Conservation (phyloP, 306 rosid genomes). For the Trifolium pratense region DNA sequence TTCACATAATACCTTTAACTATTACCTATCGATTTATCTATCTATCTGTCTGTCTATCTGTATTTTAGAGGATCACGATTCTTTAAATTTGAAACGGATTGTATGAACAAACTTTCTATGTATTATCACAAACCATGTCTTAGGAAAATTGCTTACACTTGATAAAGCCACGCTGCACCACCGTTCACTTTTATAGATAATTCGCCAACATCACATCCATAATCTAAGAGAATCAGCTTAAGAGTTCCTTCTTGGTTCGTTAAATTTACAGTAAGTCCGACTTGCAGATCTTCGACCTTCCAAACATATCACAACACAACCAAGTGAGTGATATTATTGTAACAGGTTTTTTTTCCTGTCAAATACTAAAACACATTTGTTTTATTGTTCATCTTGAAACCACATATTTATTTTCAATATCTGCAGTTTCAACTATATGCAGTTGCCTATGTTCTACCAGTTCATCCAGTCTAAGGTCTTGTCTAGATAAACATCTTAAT, state of each 20-base stretch:
- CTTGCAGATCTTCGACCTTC: slow-evolving; percentile 78
- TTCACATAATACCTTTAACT: neutral
- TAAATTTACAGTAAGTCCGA: slow-evolving; percentile 64
- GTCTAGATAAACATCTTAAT: neutral
- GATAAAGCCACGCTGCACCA: slow-evolving; percentile 95
- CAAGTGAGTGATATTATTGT: slow-evolving; percentile 22
- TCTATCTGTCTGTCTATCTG: neutral
- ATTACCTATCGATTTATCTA: neutral
- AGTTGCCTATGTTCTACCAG: neutral
- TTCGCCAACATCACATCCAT: slow-evolving; percentile 65
- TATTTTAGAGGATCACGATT: neutral
- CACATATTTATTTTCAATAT: neutral
- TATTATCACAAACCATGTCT: slow-evolving; percentile 17
- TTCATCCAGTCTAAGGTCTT: neutral
- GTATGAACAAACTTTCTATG: slow-evolving; percentile 20
- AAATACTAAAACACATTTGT: slow-evolving; percentile 7
- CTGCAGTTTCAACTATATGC: slow-evolving; percentile 13
- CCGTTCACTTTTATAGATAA: slow-evolving; percentile 71
- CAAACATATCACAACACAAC: slow-evolving; percentile 38
- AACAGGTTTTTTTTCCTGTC: slow-evolving; percentile 32
- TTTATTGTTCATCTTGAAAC: neutral
- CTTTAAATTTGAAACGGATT: slow-evolving; percentile 11
- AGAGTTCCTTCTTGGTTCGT: slow-evolving; percentile 72
- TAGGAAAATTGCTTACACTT: slow-evolving; percentile 63
- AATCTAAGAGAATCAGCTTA: slow-evolving; percentile 64